Conservation (phyloP, 306 rosid species). For the Glycine soja region DNA sequence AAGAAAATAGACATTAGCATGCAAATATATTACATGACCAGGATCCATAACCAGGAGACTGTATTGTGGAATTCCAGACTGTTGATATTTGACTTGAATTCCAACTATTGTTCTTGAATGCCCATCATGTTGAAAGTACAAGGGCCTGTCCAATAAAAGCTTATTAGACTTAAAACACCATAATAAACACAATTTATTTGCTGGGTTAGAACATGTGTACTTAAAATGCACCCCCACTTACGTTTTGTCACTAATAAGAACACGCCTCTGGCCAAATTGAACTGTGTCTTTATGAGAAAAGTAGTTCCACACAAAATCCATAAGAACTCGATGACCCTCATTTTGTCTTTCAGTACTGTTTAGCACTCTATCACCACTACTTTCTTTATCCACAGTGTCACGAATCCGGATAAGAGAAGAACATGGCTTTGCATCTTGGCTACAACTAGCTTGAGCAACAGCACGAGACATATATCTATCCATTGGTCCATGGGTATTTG, state of each 20-base stretch:
- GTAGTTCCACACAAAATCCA: constrained; percentile 90
- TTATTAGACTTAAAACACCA: constrained; percentile 47
- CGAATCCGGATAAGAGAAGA: constrained; percentile 26
- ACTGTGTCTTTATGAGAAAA: constrained; percentile 55
- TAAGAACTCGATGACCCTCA: constrained; percentile 68
- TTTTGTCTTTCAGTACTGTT: constrained; percentile 46
- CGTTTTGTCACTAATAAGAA: constrained; percentile 69
- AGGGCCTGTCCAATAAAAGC: constrained; percentile 66
- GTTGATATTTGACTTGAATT: constrained; percentile 75
- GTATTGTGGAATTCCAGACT: constrained; percentile 55
- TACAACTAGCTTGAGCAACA: constrained; percentile 45
- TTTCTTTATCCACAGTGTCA: constrained; percentile 38
- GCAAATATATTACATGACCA: constrained; percentile 67
- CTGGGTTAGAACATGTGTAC: constrained; percentile 18
- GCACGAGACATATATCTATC: constrained; percentile 50
- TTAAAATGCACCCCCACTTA: constrained; percentile 49
- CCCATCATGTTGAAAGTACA: constrained; percentile 94
- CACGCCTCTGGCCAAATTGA: constrained; percentile 54
- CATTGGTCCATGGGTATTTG: constrained; percentile 52
- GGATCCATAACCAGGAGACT: constrained; percentile 86
- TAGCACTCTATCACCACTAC: constrained; percentile 29
- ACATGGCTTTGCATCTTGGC: constrained; percentile 36
- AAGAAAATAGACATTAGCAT: constrained; percentile 37
- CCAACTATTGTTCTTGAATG: constrained; percentile 94
- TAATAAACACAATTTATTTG: constrained; percentile 38